phyloP scores from a whole-genome alignment of 2,329 filamentous ascomycete species.

The Fusarium phyllophilum region DNA sequence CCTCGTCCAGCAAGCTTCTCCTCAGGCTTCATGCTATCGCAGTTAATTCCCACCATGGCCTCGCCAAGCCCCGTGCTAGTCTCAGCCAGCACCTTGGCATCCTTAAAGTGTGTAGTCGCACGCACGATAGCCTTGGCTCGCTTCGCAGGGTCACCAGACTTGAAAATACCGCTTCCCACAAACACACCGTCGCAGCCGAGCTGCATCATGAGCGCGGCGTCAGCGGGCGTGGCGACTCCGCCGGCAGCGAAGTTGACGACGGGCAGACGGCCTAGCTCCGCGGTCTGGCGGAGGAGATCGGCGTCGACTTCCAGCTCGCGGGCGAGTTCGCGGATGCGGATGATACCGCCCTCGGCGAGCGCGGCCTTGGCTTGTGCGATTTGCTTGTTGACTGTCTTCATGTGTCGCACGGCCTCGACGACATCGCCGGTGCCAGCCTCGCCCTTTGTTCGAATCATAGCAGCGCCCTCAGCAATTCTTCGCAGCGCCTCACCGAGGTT shows the following conservation, averaged over 20 bases:
- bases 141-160: conserved; percentile 90
- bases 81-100: conserved; percentile 86
- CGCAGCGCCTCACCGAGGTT: conserved; percentile 93
- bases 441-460: conserved; percentile 99
- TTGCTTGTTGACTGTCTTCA: conserved; percentile 87
- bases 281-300: conserved; percentile 84
- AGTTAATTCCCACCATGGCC: conserved; percentile 97
- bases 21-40: conserved; percentile 76
- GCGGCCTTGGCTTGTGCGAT: conserved; percentile 84
- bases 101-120: conserved; percentile 89
- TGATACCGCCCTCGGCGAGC: conserved; percentile 64
- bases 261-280: conserved; percentile 85
- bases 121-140: conserved; percentile 94
- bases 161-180: conserved; percentile 97
- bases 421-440: conserved; percentile 98
- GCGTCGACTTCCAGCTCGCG: conserved; percentile 84
- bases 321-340: conserved; percentile 74
- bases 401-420: conserved; percentile 95
- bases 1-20: conserved; percentile 88
- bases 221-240: conserved; percentile 98
- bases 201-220: conserved; percentile 98
- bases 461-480: conserved; percentile 90
- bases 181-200: conserved; percentile 98
- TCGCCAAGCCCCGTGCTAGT: conserved; percentile 91
- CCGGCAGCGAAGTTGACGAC: conserved; percentile 98